Evolutionary conservation across 176 grass and related monocot genomes (phyloP), one percentile per base, ranked within the genome.

Genomic region (Cenchrus americanus): DNA sequence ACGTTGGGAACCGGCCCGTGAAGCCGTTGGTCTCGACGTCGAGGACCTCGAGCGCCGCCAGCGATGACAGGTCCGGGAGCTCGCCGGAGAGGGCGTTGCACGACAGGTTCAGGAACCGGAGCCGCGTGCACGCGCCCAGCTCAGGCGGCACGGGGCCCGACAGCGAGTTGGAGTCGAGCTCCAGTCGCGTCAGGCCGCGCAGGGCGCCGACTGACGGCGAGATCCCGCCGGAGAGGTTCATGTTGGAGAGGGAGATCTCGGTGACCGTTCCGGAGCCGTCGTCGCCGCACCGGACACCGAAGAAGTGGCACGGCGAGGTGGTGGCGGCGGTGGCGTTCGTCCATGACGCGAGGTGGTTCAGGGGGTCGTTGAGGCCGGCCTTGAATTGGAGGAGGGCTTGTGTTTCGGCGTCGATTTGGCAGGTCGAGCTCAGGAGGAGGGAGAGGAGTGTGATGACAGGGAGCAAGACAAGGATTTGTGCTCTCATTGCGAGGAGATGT

Each of bases 321-420:
- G 43, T 44, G 43, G 79, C 27, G 43, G 79, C 27, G 61, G 43
- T 44, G 43, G 79, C 27, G 10, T 91, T 82, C 5, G 71, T 92
- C 94, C 94, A 97, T 84, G 83, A 84, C 55, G 83, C 26, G 76
- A 97, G 91, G 80, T 88, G 60, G 65, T 97, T 91, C 24, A 90
- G 75, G 21, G 91, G 94, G 50, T 97, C 94, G 51, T 37, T 74
- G 8, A 97, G 46, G 42, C 62, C 60, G 87, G 75, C 86, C 79
- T 88, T 97, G 87, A 97, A 84, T 10, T 90, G 91, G 32, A 97
- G 91, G 13, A 97, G 94, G 44, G 89, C 85, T 22, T 90, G 75
- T 8, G 80, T 81, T 66, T 91, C 73, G 26, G 69, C 21, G 44
- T 89, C 73, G 55, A 52, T 54, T 80, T 91, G 89, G 89, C 65